Base-by-base conservation (phyloP, 2,329 filamentous ascomycete species). In the Penicillium carneum region DNA sequence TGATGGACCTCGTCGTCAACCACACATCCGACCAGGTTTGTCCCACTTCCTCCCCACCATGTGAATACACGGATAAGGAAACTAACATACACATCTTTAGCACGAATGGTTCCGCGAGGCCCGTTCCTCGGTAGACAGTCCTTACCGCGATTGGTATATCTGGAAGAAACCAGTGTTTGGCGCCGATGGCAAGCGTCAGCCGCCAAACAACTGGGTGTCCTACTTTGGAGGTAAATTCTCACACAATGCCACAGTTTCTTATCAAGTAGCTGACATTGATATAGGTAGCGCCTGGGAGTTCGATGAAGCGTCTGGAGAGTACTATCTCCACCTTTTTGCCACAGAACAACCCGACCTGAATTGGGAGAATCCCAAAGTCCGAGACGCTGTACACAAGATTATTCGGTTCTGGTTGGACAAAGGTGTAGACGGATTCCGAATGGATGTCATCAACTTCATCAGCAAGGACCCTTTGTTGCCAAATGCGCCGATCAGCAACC, bases 281-380 rank as follows among this genome's bases (percentile, higher is more conserved):
- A 4, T 23, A 64, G 59, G 64, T 11, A 52, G 60, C 16, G 71
- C 70, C 2, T 76, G 73, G 73, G 70, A 86, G 55, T 92, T 86
- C 80, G 88, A 91, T 69, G 85, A 89, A 65, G 70, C 76, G 18
- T 90, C 88, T 0, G 81, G 83, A 49, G 87, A 92, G 74, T 92
- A 90, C 72, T 92, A 90, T 69, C 83, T 92, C 0, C 86, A 88
- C 63, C 81, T 93, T 14, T 93, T 91, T 74, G 86, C 87, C 6
- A 83, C 84, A 9, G 85, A 89, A 63, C 90, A 93, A 74, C 90
- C 90, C 0, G 91, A 93, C 68, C 80, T 93, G n/a, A 93, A 93
- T 75, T 93, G 90, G 90, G 89, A 92, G 71, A 90, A 88, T 58
- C 80, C 81, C 0, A 84, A 84, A 20, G 84, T 88, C 0, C 84